Conservation (phyloP, 768 basidiomycete species). For the Suillus plorans region DNA sequence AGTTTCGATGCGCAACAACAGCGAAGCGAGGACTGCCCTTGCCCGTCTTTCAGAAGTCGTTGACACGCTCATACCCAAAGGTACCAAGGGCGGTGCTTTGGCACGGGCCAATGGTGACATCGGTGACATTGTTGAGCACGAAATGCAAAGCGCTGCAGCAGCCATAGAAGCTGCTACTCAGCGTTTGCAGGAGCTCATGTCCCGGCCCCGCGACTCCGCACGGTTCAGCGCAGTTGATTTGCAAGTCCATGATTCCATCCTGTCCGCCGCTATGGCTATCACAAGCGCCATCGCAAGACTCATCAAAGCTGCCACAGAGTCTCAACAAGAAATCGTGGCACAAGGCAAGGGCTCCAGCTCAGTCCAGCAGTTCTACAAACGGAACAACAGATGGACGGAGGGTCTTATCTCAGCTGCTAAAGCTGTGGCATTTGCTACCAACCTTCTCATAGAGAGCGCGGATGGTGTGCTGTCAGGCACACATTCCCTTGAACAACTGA, state of each 20-base stretch:
- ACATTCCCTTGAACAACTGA: slow-evolving; percentile 96
- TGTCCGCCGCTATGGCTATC: slow-evolving; percentile 91
- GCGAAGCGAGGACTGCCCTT: slow-evolving; percentile 79
- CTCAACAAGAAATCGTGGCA: slow-evolving; percentile 96
- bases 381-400: slow-evolving; percentile 99
- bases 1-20: slow-evolving; percentile 86
- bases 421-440: slow-evolving; percentile 95
- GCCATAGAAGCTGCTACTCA: slow-evolving; percentile 94
- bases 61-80: slow-evolving; percentile 84
- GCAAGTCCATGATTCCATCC: slow-evolving; percentile 97
- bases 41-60: slow-evolving; percentile 85
- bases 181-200: slow-evolving; percentile 88
- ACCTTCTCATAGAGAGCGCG: slow-evolving; percentile 92
- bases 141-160: slow-evolving; percentile 90
- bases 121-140: slow-evolving; percentile 93
- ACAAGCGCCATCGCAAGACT: slow-evolving; percentile 93
- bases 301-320: slow-evolving; percentile 95
- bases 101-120: slow-evolving; percentile 88
- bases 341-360: slow-evolving; percentile 93
- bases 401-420: slow-evolving; percentile 98
- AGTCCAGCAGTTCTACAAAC: slow-evolving; percentile 97
- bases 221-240: slow-evolving; percentile 89
- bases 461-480: slow-evolving; percentile 97
- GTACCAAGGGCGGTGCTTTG: slow-evolving; percentile 64
- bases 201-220: slow-evolving; percentile 83